These are phyloP conservation scores for Ustilago tritici DNA, from an alignment of 1,284 basidiomycete genomes.

Conservation along the genomic window DNA sequence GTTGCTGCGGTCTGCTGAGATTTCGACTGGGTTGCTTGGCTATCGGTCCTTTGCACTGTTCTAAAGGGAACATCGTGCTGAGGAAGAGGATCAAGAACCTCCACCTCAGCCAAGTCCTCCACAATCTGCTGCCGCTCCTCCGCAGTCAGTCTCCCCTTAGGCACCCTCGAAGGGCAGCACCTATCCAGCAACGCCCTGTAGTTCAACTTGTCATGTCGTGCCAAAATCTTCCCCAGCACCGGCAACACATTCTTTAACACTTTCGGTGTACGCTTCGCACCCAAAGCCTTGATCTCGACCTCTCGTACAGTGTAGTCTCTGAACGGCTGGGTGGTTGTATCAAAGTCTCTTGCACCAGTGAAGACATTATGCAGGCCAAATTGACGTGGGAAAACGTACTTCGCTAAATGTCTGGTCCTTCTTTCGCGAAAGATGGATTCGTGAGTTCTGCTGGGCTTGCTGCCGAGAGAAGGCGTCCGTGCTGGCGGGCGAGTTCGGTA, in stretches of 20 bases:
- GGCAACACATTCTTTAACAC: constrained; percentile 75
- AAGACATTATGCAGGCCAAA: constrained; percentile 78
- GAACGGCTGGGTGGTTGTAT: constrained; percentile 66
- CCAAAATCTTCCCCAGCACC: constrained; percentile 76
- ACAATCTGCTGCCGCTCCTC: constrained; percentile 78
- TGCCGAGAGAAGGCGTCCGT: neutral
- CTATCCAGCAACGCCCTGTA: constrained; percentile 78
- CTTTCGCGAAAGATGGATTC: constrained; percentile 33
- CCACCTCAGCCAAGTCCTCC: constrained; percentile 71
- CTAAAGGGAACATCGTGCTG: constrained; percentile 7
- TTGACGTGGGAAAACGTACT: constrained; percentile 85
- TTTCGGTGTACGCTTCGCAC: constrained; percentile 77
- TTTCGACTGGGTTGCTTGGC: neutral
- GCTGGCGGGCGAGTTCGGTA: constrained; percentile 1
- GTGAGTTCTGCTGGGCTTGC: constrained; percentile 4
- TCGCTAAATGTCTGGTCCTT: constrained; percentile 76
- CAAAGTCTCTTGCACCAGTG: constrained; percentile 51
- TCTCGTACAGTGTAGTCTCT: constrained; percentile 78
- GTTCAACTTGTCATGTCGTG: constrained; percentile 78
- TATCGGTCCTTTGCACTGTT: constrained; percentile 3
- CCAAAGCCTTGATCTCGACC: constrained; percentile 75
- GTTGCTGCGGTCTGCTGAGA: neutral
- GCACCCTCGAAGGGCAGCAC: constrained; percentile 81
- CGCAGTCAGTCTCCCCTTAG: constrained; percentile 39
- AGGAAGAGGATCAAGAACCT: constrained; percentile 11